phyloP scores from a whole-genome alignment of 495 filamentous ascomycete genomes.

The Copromyces sp. region DNA sequence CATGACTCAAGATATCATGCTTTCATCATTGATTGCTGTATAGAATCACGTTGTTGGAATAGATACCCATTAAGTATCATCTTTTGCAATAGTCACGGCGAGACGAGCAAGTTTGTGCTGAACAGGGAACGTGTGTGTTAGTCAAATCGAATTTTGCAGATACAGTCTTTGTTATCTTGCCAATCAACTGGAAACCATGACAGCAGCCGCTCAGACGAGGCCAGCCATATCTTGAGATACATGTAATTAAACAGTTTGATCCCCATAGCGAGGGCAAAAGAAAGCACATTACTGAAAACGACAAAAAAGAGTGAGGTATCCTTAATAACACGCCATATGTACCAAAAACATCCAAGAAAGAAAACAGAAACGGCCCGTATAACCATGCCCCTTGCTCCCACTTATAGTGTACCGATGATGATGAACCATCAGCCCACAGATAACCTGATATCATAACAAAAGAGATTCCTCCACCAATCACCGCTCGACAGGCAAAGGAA shows the following conservation, averaged over 20 bases:
- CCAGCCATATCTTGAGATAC: background rate
- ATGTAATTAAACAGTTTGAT: slow-evolving; percentile 1
- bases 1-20: background rate
- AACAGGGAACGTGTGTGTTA: background rate
- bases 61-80: background rate
- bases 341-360: background rate
- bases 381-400: background rate
- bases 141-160: background rate
- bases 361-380: background rate
- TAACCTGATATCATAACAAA: background rate
- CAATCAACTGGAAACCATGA: background rate
- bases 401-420: background rate
- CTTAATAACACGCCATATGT: background rate
- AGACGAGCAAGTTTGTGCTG: background rate
- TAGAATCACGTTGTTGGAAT: background rate
- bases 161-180: background rate
- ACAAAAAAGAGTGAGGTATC: slow-evolving; percentile 4
- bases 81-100: background rate
- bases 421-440: background rate
- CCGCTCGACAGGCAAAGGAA: background rate
- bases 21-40: background rate
- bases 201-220: background rate
- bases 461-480: background rate
- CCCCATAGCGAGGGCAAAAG: background rate
- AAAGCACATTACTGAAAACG: background rate